Evolutionary conservation across 2,329 filamentous ascomycete genomes (phyloP).

Genomic region (Fusarium azukiicola): DNA sequence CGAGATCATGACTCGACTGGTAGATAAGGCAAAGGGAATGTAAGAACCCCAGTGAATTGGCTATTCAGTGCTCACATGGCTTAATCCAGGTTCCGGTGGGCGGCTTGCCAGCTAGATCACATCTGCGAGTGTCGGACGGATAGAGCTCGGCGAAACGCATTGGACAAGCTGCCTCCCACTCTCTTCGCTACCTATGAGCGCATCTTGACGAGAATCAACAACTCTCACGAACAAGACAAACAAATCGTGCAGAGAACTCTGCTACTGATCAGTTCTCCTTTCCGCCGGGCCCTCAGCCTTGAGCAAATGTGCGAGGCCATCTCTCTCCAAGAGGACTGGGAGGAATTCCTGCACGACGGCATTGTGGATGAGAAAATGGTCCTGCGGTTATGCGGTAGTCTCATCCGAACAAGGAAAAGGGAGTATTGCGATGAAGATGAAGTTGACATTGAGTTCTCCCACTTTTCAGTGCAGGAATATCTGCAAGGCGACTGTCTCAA

Average conservation of each 20-base stretch:
- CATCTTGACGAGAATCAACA: neutral
- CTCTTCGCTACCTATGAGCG: slow-evolving; percentile 29
- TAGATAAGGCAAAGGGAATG: slow-evolving; percentile 25
- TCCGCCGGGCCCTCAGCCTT: rapidly evolving
- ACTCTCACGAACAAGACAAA: neutral
- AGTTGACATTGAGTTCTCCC: slow-evolving; percentile 28
- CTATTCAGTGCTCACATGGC: neutral
- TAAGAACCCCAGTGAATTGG: neutral
- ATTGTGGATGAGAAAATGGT: slow-evolving; percentile 12
- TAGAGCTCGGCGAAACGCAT: neutral
- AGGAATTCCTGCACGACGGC: neutral
- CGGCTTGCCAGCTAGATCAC: slow-evolving; percentile 32
- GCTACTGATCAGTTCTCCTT: neutral
- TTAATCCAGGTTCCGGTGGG: slow-evolving; percentile 36
- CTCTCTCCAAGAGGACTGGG: neutral
- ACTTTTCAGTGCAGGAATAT: slow-evolving; percentile 37
- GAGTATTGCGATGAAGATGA: neutral
- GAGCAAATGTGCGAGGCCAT: slow-evolving; percentile 26
- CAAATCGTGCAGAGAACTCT: neutral
- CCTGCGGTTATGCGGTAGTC: slow-evolving; percentile 25
- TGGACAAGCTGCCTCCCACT: slow-evolving; percentile 23
- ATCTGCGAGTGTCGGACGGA: slow-evolving; percentile 26
- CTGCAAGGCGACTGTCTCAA: neutral
- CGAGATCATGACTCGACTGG: neutral
- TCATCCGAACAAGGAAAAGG: neutral